Base-by-base conservation (phyloP, 192 early-diverging fungal genomes). In the Coemansia sp. region DNA sequence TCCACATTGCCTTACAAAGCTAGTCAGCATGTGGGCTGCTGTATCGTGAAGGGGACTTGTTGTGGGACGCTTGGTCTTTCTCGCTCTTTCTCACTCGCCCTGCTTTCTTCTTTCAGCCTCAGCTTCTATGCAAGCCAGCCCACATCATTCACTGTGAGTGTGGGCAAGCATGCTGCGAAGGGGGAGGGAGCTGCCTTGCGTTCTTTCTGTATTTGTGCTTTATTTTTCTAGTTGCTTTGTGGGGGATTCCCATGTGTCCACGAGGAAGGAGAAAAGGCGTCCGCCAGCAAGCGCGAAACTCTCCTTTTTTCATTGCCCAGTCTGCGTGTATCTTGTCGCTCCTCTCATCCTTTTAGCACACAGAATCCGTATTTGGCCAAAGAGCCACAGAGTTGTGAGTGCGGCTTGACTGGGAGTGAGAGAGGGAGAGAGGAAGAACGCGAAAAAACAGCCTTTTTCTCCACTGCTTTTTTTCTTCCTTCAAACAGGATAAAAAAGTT, bases 211-310 rank as follows among this genome's bases (percentile, higher is more conserved):
- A 45, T 16, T 32, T 32, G 32, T 32, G 32, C 32, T 32, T 58
- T 58, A 43, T 51, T 21, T 64, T 26, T 37, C 43, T 66, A 22
- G 48, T 62, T 58, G 62, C 62, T 66, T 32, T 68, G 61, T 47
- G 67, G 56, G 39, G 51, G 18, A 22, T 60, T 61, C 49, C 56
- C 56, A 58, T 58, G 56, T 41, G 56, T 36, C 11, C 26, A 37
- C 54, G 9, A 22, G 36, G 22, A 21, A 58, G 32, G 32, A 32
- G 32, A 32, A 32, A 4, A 32, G 32, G 32, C 32, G 3, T 4
- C 32, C 32, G 4, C 32, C 32, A 32, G 39, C 7, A 58, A 40
- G 39, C 32, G 56, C 56, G 15, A 39, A 15, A 11, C 22, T 36
- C 6, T 58, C 56, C 6, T 40, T 40, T 58, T 8, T 40, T 58